Percentiles rank a stretch among this genome's conserved stretches.
Conservation (phyloP, 805 yeast genomes). For the Wickerhamiella australiensis region DNA sequence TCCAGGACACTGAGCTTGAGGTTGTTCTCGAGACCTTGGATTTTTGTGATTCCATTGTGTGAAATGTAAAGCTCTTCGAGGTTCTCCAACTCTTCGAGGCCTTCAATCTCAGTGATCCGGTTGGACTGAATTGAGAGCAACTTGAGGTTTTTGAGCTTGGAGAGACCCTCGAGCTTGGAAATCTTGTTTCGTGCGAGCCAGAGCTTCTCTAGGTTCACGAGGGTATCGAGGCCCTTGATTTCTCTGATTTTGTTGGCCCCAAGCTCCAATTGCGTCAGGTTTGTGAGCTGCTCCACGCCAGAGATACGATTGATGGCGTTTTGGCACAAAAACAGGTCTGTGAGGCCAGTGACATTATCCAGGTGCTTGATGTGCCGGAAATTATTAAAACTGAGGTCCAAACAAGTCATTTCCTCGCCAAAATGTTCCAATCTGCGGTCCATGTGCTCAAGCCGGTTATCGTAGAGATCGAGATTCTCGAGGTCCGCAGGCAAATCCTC, state of each 20-base stretch:
- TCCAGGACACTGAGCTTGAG: constrained; percentile 60
- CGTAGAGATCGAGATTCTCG: constrained; percentile 79
- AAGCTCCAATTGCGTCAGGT: constrained; percentile 62
- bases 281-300: constrained; percentile 44
- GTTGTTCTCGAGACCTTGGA: constrained; percentile 70
- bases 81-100: constrained; percentile 55
- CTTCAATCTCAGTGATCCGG: constrained; percentile 64
- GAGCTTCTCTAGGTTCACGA: constrained; percentile 53
- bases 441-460: constrained; percentile 80
- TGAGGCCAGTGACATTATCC: constrained; percentile 47
- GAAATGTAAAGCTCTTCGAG: constrained; percentile 81
- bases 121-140: constrained; percentile 85
- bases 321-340: constrained; percentile 74
- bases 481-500: constrained; percentile 47
- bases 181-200: constrained; percentile 92
- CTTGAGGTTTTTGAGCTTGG: constrained; percentile 46
- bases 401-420: constrained; percentile 32
- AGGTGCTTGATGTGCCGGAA: constrained; percentile 76
- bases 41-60: constrained; percentile 61
- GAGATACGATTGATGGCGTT: constrained; percentile 68
- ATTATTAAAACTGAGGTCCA: constrained; percentile 84
- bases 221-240: constrained; percentile 41
- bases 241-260: constrained; percentile 73
- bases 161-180: constrained; percentile 48
- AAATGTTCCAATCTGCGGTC: constrained; percentile 49